Percentiles rank a stretch among this genome's conserved stretches.
phyloP scores from a whole-genome alignment of 768 basidiomycete species.

The Suillus weaverae region DNA sequence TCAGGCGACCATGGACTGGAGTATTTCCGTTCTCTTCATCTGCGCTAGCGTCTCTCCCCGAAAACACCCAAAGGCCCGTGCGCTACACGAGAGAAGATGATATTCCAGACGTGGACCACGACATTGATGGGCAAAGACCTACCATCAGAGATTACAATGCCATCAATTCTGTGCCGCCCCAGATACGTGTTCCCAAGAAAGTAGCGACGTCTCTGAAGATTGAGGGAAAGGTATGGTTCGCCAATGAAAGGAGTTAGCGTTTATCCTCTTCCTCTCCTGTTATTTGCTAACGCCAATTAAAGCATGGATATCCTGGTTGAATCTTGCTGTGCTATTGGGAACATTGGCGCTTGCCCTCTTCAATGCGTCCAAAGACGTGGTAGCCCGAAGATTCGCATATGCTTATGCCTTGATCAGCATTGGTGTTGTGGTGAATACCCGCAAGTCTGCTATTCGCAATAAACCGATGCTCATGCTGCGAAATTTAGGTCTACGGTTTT shows the following conservation, averaged over 20 bases:
- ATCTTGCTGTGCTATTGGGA: slow-evolving; percentile 79
- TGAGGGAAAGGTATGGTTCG: slow-evolving; percentile 97
- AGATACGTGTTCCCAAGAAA: slow-evolving; percentile 79
- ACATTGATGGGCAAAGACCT: slow-evolving; percentile 52
- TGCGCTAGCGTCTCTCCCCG: slow-evolving; percentile 53
- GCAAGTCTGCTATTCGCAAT: neutral
- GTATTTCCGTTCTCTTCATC: slow-evolving; percentile 71
- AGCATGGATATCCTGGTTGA: slow-evolving; percentile 95
- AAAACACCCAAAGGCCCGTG: slow-evolving; percentile 33
- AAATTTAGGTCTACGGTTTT: slow-evolving; percentile 77
- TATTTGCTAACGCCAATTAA: slow-evolving; percentile 9
- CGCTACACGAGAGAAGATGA: slow-evolving; percentile 71
- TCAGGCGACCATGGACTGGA: slow-evolving; percentile 63
- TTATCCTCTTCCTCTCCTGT: neutral
- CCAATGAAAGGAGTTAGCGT: slow-evolving; percentile 84
- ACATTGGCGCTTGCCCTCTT: slow-evolving; percentile 85
- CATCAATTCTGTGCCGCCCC: slow-evolving; percentile 61
- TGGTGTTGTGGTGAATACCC: slow-evolving; percentile 51
- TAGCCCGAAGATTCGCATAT: slow-evolving; percentile 79
- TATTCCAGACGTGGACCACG: slow-evolving; percentile 61
- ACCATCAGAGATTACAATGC: slow-evolving; percentile 74
- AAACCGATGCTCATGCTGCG: neutral
- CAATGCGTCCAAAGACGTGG: slow-evolving; percentile 68
- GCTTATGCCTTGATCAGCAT: slow-evolving; percentile 80
- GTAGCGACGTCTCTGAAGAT: slow-evolving; percentile 80